Evolutionary conservation across 83 land plant genomes (phyloP), one percentile per base, ranked within the genome.

Genomic region (Picea abies): DNA sequence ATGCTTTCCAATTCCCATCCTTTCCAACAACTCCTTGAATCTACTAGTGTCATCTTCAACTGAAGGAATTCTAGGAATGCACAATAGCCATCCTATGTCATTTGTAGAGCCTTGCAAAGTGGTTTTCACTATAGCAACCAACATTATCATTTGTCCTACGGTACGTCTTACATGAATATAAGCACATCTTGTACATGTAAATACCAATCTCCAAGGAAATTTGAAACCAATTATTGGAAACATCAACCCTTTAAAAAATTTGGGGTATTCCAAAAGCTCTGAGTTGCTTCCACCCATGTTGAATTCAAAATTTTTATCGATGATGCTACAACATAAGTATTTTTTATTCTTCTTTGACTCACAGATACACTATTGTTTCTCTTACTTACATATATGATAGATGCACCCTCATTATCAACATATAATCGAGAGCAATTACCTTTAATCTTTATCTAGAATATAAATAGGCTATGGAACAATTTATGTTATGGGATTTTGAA

Each of bases 71-170:
- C 60, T 85, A 25, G 93, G 81, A 44, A 37, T 89, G 68, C 86
- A 84, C 81, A 90, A 93, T 32, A 97, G 86, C 99, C 99, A 97
- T 62, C 99, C 99, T 66, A 97, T 97, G 82, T 97, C 99, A 79
- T 95, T 93, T 60, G 94, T 92, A 79, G 99, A 97, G 19, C 99
- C 99, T 83, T 85, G 92, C 78, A 97, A 85, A 41, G 99, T 96
- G 41, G 88, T 91, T 84, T 91, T 89, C 4, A 92, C 98, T 22
- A 92, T 88, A 15, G 88, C 81, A 73, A 95, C 84, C 64, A 97
- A 75, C 78, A 29, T 75, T 75, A 12, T 75, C 78, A 75, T 14
- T 49, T 2, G 60, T 49, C 52, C 23, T 5, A 23, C 60, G 47
- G 78, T 49, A 75, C 60, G 17, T 75, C 19, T 49, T 75, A 47